Base-by-base conservation (phyloP, 805 yeast species). In the Grigorovia yakushimaensis region DNA sequence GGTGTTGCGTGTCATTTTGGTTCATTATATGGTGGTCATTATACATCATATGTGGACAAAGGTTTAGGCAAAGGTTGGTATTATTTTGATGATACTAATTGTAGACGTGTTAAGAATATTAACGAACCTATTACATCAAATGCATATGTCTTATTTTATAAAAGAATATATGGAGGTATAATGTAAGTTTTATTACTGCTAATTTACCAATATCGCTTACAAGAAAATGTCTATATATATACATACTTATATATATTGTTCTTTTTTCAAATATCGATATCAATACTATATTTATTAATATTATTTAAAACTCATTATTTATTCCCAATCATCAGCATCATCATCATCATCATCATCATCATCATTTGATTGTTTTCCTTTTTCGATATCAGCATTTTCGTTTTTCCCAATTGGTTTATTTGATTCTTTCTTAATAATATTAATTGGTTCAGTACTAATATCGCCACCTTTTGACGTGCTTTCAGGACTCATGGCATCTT, bases 1-100 rank as follows among this genome's bases (percentile, higher is more conserved):
- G 95, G 85, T 0, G 95, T 88, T 1, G 87, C 87, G 15, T 81
- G 86, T 54, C 97, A 89, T 64, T 79, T 68, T 51, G 97, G 97
- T 11, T 80, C 84, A 38, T 70, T 89, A 37, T 76, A 81, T 39
- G 84, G 89, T 8, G 97, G 97, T 0, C 97, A 89, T 64, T 89
- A 89, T 64, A 89, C 96, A 0, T 70, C 95, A 1, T 85, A 72
- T 59, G 91, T 86, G 4, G 69, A 79, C 59, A 86, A 86, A 57
- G 80, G 79, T 22, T 61, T 62, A 19, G 65, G 59, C 38, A 68
- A 69, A 47, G 83, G 81, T 1, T 88, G 96, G 96, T 79, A 85
- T 56, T 77, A 80, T 51, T 88, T 82, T 63, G 96, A 88, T 63
- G 96, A 88, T 62, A 74, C 85, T 0, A 76, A 73, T 47, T 81